These are phyloP conservation scores for Didymella glomerata DNA, from an alignment of 2,329 filamentous ascomycete species.

Conservation along the genomic window DNA sequence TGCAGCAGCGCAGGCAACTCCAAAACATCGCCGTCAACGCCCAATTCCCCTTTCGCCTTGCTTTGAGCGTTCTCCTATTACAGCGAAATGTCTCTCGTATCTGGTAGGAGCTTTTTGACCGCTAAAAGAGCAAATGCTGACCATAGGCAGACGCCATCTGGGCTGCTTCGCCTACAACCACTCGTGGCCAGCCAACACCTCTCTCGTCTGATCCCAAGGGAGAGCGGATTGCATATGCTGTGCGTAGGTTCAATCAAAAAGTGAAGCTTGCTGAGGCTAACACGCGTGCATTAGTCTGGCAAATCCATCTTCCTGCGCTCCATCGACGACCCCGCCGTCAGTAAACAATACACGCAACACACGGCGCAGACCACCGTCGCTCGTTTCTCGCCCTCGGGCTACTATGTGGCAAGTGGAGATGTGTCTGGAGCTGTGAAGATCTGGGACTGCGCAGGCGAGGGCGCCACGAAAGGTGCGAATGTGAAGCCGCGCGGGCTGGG, in stretches of 20 bases:
- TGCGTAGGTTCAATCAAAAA: conserved; percentile 57
- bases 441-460: conserved; percentile 88
- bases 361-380: conserved; percentile 89
- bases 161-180: conserved; percentile 83
- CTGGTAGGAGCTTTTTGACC: conserved; percentile 23
- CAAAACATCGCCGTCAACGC: background rate
- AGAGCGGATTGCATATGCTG: conserved; percentile 90
- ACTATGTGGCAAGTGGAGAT: conserved; percentile 94
- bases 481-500: background rate
- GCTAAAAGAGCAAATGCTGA: conserved; percentile 9
- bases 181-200: conserved; percentile 85
- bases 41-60: conserved; percentile 8
- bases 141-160: conserved; percentile 71
- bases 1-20: conserved; percentile 19
- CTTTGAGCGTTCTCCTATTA: conserved; percentile 5
- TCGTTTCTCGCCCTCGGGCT: conserved; percentile 91
- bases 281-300: conserved; percentile 69
- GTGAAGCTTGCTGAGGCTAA: conserved; percentile 2
- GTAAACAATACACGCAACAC: conserved; percentile 92
- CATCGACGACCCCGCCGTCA: conserved; percentile 85
- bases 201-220: conserved; percentile 89
- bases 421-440: conserved; percentile 83
- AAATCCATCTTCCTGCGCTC: conserved; percentile 97
- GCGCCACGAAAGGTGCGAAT: conserved; percentile 75
- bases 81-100: conserved; percentile 29